Evolutionary conservation across 768 basidiomycete genomes (phyloP).

Genomic region (Lentinus tigrinus): DNA sequence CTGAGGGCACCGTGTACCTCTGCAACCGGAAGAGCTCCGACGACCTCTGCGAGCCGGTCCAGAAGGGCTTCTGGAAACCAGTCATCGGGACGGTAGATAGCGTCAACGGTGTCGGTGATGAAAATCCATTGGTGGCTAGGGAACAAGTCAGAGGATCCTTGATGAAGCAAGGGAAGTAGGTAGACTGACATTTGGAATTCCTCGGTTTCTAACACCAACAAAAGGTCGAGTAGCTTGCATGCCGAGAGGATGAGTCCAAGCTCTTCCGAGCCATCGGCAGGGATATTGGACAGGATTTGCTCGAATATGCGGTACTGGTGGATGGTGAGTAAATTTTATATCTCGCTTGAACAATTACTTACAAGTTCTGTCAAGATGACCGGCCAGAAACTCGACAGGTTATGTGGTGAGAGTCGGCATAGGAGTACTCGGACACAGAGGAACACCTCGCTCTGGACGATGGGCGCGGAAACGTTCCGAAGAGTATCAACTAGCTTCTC

Average conservation of each 20-base stretch:
- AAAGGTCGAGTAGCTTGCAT: conserved; percentile 89
- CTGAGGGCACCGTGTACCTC: conserved; percentile 23
- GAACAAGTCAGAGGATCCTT: too few species aligned
- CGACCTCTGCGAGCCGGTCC: conserved; percentile 85
- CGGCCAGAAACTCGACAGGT: conserved; percentile 95
- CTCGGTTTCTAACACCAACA: conserved; percentile 92
- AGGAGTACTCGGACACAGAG: conserved; percentile 89
- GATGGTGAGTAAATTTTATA: background rate
- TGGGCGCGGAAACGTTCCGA: conserved; percentile 71
- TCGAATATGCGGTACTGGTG: conserved; percentile 87
- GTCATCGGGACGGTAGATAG: conserved; percentile 81
- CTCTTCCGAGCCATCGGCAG: conserved; percentile 82
- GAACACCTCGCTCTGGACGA: conserved; percentile 93
- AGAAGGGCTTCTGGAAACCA: conserved; percentile 87
- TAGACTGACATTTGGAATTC: conserved; percentile 89
- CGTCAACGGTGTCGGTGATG: conserved; percentile 95
- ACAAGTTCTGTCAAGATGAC: conserved; percentile 92
- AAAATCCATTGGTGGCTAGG: conserved; percentile 98
- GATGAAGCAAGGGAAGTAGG: background rate
- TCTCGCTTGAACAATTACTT: background rate
- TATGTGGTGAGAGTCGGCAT: conserved; percentile 87
- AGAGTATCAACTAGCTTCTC: conserved; percentile 95
- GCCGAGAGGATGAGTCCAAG: conserved; percentile 82
- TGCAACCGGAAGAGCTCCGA: conserved; percentile 60
- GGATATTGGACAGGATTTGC: conserved; percentile 65